phyloP scores from a whole-genome alignment of 331 rosid species.

The Erythrophleum ivorense region DNA sequence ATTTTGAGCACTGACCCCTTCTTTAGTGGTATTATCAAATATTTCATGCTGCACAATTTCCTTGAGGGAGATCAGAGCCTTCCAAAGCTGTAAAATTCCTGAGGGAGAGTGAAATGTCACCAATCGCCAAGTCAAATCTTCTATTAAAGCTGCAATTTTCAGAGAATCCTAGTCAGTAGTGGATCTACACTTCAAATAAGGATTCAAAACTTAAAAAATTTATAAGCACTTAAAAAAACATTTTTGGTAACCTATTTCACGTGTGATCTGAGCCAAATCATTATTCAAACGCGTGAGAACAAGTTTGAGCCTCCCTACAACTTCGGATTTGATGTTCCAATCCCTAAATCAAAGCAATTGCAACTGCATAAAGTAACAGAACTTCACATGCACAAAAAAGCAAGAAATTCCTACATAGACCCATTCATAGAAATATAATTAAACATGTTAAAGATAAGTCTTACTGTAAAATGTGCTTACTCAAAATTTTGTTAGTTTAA shows the following conservation, averaged over 20 bases:
- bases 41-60: neutral
- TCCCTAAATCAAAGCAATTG: conserved; percentile 1
- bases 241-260: neutral
- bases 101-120: neutral
- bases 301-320: conserved; percentile 13
- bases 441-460: too few relatives aligned
- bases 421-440: too few relatives aligned
- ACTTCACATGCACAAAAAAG: too few relatives aligned
- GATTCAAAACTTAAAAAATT: neutral
- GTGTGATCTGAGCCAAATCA: neutral
- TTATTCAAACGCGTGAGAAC: neutral
- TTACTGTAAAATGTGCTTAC: too few relatives aligned
- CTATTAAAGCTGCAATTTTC: neutral
- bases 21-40: neutral
- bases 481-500: too few relatives aligned
- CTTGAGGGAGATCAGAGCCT: neutral
- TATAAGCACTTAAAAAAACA: too few relatives aligned
- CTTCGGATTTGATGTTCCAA: conserved; percentile 17
- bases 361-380: too few relatives aligned
- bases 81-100: neutral
- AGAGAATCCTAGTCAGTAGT: too few relatives aligned
- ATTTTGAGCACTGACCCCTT: neutral
- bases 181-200: neutral
- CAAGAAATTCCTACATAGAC: too few relatives aligned
- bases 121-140: neutral